These are phyloP conservation scores for Meyerozyma guilliermondii DNA, from an alignment of 1,139 yeast species.

Conservation along the genomic window DNA sequence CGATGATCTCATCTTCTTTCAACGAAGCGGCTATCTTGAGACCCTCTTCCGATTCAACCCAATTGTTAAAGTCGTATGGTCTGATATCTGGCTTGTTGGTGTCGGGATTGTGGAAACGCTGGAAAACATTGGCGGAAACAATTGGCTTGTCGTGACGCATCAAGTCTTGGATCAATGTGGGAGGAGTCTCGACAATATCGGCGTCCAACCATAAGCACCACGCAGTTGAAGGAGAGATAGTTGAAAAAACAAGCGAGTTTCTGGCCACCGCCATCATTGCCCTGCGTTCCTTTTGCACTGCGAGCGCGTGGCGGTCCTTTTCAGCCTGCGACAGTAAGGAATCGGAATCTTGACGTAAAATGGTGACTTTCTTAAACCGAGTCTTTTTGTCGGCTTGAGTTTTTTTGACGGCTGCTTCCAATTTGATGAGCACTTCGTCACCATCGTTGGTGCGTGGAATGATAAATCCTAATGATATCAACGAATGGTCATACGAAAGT, in stretches of 20 bases:
- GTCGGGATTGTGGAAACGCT: constrained; percentile 62
- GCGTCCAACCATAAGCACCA: constrained; percentile 98
- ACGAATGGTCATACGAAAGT: constrained; percentile 76
- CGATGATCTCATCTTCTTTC: constrained; percentile 84
- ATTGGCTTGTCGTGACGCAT: constrained; percentile 84
- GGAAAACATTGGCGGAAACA: constrained; percentile 88
- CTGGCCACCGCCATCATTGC: constrained; percentile 90
- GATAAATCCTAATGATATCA: constrained; percentile 85
- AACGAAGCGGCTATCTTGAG: constrained; percentile 63
- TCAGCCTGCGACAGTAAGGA: constrained; percentile 66
- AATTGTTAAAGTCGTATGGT: constrained; percentile 92
- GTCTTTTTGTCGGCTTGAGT: constrained; percentile 47
- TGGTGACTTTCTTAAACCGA: constrained; percentile 74
- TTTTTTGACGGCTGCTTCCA: constrained; percentile 67
- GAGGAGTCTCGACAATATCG: constrained; percentile 86
- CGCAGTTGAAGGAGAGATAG: constrained; percentile 81
- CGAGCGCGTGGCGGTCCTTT: constrained; percentile 66
- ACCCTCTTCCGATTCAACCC: constrained; percentile 93
- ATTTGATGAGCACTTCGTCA: constrained; percentile 62
- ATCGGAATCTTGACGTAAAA: constrained; percentile 84
- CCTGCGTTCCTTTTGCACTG: constrained; percentile 86
- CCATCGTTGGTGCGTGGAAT: constrained; percentile 80
- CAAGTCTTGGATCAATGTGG: constrained; percentile 77
- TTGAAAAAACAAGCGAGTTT: constrained; percentile 84
- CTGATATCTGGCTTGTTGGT: constrained; percentile 57